Evolutionary conservation across 2,329 filamentous ascomycete genomes (phyloP).

Genomic region (Harringtonia aguacate): DNA sequence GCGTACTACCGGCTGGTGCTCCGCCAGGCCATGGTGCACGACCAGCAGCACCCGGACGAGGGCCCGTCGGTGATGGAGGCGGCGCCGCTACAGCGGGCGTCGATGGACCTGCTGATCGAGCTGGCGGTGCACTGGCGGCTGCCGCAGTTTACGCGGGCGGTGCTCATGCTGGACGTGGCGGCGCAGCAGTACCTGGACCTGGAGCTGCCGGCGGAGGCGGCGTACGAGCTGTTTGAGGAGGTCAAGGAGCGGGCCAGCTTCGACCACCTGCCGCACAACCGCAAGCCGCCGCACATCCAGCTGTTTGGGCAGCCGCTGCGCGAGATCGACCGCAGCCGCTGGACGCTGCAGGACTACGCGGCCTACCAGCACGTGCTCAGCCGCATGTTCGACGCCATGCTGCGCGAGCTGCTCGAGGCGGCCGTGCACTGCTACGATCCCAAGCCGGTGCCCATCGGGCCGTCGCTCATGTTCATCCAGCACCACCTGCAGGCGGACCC

Average conservation of each 20-base stretch:
- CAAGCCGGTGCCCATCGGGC: conserved; percentile 71
- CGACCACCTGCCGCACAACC: conserved; percentile 49
- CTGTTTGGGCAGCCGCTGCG: conserved; percentile 37
- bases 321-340: conserved; percentile 48
- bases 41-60: conserved; percentile 35
- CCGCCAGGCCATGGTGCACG: conserved; percentile 61
- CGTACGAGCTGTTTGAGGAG: conserved; percentile 75
- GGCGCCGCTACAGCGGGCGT: conserved; percentile 60
- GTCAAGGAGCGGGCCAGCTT: conserved; percentile 46
- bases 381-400: conserved; percentile 66
- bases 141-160: conserved; percentile 67
- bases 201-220: conserved; percentile 67
- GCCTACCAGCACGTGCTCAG: conserved; percentile 66
- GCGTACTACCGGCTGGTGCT: conserved; percentile 76
- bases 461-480: conserved; percentile 63
- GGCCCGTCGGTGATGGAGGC: conserved; percentile 7
- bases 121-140: conserved; percentile 82
- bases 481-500: conserved; percentile 73
- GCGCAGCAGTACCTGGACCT: conserved; percentile 77
- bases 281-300: conserved; percentile 48
- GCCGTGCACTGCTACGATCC: conserved; percentile 81
- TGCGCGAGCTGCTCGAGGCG: conserved; percentile 73
- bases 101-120: conserved; percentile 74
- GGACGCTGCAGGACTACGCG: conserved; percentile 59
- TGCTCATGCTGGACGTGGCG: conserved; percentile 75